These are phyloP conservation scores for Ceratobasidium sp. DNA, from an alignment of 1,284 basidiomycete genomes.

Conservation along the genomic window DNA sequence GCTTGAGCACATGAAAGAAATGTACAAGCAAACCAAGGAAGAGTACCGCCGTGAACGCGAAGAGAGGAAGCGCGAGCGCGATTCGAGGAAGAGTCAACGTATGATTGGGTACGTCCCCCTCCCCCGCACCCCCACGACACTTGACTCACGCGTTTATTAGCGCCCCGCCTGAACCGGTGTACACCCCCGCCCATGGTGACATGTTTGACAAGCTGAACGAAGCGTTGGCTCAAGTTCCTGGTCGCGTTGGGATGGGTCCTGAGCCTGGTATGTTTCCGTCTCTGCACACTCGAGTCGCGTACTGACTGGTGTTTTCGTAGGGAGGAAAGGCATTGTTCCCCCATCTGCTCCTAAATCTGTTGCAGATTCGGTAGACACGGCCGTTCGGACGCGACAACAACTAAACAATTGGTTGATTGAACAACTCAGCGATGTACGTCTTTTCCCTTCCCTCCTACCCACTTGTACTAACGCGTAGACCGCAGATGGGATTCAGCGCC, in stretches of 20 bases:
- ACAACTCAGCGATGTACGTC: constrained; percentile 22
- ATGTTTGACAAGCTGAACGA: constrained; percentile 32
- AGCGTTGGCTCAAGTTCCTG: constrained; percentile 19
- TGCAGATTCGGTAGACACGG: neutral
- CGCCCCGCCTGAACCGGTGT: constrained; percentile 12
- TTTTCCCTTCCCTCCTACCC: neutral
- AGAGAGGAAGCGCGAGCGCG: constrained; percentile 25
- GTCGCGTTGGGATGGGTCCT: neutral
- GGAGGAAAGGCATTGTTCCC: constrained; percentile 16
- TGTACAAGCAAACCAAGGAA: constrained; percentile 39
- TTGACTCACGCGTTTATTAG: neutral
- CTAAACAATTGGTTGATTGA: constrained; percentile 32
- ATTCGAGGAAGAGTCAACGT: constrained; percentile 8
- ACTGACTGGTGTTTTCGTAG: neutral
- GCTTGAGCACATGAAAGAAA: constrained; percentile 37
- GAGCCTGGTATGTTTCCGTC: neutral
- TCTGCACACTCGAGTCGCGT: neutral
- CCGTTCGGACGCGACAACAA: constrained; percentile 20
- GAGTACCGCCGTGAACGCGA: constrained; percentile 37
- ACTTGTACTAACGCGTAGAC: neutral
- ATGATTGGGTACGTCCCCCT: constrained; percentile 7
- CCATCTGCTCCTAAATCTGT: constrained; percentile 6
- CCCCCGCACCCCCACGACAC: neutral
- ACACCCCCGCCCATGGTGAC: constrained; percentile 6
- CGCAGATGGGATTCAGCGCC: constrained; percentile 33